Evolutionary conservation across 345 rosid genomes (phyloP), one percentile per base, ranked within the genome.

Genomic region (Arabidopsis arenosa): DNA sequence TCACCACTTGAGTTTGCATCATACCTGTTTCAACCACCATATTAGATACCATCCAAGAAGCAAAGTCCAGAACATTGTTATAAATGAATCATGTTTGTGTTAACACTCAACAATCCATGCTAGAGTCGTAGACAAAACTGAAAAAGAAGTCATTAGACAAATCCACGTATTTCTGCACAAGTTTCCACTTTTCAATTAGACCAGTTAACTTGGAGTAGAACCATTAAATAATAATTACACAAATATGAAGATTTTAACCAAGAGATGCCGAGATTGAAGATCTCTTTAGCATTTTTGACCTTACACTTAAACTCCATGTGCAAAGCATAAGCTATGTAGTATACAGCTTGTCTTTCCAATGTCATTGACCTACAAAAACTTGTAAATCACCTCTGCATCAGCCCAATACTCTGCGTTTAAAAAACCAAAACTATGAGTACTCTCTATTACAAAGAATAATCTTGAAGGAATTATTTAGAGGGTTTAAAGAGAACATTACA

Each of bases 1-100:
- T 95, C 97, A 57, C 97, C 97, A 49, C 99, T 97, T 43, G 99
- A 92, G 85, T 90, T 85, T 26, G 97, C 97, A 76, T 95, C 97
- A 35, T 95, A 95, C 83, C 97, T 92, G 45, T 75, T 21, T 36
- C 54, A 47, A 18, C 30, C 30, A 60, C 6, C 32, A 39, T 10
- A 63, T 51, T 7, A 62, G 54, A 51, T 52, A 5, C 52, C 23
- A 43, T 63, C n/a, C 40, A 33, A 39, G 3, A 0, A 40, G 33
- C 5, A 59, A 36, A 36, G 5, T 23, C 41, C 35, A 2, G 35
- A 11, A 18, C 35, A 12, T 7, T 23, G 49, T 12, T 11, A 36
- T 9, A 1, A n/a, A 43, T 41, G 2, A 51, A 44, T 23, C 51
- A 53, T 4, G 15, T 57, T 17, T 39, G 21, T 35, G n/a, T 11